Evolutionary conservation across 2,329 filamentous ascomycete species (phyloP), one percentile per base, ranked within the genome.

Genomic region (Monilinia laxa): DNA sequence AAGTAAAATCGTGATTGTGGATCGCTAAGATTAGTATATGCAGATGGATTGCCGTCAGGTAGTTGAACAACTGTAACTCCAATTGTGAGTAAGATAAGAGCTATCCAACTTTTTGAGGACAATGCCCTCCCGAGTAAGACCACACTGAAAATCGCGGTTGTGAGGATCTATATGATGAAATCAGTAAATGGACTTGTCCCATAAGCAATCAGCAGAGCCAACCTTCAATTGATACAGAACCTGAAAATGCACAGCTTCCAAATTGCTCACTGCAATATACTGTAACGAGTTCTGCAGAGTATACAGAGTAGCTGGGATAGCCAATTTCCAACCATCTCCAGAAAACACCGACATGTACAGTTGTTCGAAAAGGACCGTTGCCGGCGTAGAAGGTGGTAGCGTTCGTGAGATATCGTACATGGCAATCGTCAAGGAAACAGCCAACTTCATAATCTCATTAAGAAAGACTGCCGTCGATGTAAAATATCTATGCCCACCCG

Each of bases 391-490:
- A 10, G 92, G 87, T 7, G 92, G 90, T 11, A 92, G 83, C 11
- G 86, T 90, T 73, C 86, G 84, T 23, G 93, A 94, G 64, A 92
- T 89, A 72, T 97, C 93, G 81, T 96, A 92, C 60, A 97, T 84
- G 56, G 92, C 90, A 77, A 97, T 89, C 7, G 91, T 92, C 53
- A 97, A 81, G 72, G 91, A 96, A 65, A 98, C 87, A 49, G 88
- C 86, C 45, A 98, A 85, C 79, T 98, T 98, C 73, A 97, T 85
- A 57, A 97, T 85, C 79, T 99, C 95, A 78, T 93, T 95, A 70
- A 98, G 83, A 77, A 98, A 92, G 65, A 99, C 92, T 54, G 94
- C 93, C 12, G 95, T 98, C 53, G 93, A 97, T 51, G 94, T 89
- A 73, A 95, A 92, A 79, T 97, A 98, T 76, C 93, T 89, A 75